These are phyloP conservation scores for Penstemon davidsonii DNA, from an alignment of 257 asterid species.

Conservation along the genomic window DNA sequence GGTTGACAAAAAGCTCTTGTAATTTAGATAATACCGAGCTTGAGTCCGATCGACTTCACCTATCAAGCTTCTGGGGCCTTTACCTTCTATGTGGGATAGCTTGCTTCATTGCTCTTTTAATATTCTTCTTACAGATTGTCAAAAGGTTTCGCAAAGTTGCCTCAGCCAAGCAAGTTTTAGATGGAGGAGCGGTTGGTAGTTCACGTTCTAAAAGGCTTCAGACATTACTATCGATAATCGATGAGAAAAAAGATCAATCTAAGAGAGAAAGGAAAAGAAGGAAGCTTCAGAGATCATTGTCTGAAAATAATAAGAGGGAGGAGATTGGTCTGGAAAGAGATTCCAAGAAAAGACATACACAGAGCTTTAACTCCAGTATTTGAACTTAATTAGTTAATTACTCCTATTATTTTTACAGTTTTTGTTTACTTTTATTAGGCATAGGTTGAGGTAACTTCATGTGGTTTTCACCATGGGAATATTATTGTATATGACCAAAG, in stretches of 20 bases:
- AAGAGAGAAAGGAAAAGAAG: conserved; percentile 57
- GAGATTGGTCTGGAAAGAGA: conserved; percentile 38
- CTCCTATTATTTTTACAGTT: no score
- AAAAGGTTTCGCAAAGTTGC: conserved; percentile 43
- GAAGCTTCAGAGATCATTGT: conserved; percentile 50
- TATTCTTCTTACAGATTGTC: conserved; percentile 55
- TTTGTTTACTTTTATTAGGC: not conserved
- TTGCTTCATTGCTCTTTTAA: conserved; percentile 60
- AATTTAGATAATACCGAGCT: conserved; percentile 48
- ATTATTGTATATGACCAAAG: conserved; percentile 3
- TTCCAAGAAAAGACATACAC: conserved; percentile 26
- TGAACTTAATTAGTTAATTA: not conserved
- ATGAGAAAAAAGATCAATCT: conserved; percentile 63
- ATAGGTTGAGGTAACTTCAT: not conserved
- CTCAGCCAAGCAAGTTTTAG: conserved; percentile 24
- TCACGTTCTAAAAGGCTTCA: conserved; percentile 54
- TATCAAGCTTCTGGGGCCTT: conserved; percentile 80
- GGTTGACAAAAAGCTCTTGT: conserved; percentile 68
- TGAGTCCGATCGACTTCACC: conserved; percentile 63
- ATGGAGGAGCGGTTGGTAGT: conserved; percentile 26
- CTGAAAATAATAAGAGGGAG: conserved; percentile 24
- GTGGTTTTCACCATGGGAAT: not conserved
- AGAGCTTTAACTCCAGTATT: conserved; percentile 29
- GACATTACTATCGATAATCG: conserved; percentile 60
- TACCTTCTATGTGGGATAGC: conserved; percentile 74